Conservation (phyloP, 805 yeast genomes). For the Candida saitoana region DNA sequence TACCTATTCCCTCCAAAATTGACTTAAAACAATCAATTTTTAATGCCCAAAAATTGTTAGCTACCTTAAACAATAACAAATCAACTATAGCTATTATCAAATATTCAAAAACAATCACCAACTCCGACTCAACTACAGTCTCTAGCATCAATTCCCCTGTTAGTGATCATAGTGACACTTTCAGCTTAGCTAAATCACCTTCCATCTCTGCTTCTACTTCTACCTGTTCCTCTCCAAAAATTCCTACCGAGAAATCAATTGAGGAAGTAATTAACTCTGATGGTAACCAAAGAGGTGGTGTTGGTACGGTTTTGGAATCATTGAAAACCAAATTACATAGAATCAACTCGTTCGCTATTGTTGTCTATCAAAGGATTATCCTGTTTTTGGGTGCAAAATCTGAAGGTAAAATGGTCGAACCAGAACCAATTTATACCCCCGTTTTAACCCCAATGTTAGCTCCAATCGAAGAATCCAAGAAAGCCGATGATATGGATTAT, state of each 20-base stretch:
- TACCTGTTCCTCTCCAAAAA: not conserved
- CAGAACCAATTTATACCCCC: not conserved
- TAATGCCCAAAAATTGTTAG: not conserved
- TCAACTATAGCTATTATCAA: not conserved
- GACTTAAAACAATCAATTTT: not conserved
- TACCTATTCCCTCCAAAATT: not conserved
- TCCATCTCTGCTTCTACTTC: not conserved
- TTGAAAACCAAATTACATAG: too few species aligned
- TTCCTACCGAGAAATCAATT: not conserved
- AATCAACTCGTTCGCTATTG: too few species aligned
- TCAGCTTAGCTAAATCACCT: not conserved
- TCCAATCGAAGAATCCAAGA: not conserved
- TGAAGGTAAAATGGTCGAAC: too few species aligned
- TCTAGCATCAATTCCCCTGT: not conserved
- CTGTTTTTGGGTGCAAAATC: not conserved
- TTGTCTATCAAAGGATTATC: too few species aligned
- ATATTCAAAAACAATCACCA: not conserved
- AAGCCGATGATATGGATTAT: not conserved
- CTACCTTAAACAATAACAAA: not conserved
- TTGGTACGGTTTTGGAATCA: too few species aligned
- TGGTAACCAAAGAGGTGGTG: too few species aligned
- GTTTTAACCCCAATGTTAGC: not conserved
- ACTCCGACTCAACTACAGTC: too few species aligned
- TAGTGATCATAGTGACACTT: not conserved
- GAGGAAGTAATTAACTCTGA: too few species aligned